These are phyloP conservation scores for Botrytis aclada DNA, from an alignment of 2,329 filamentous ascomycete species.

Conservation along the genomic window DNA sequence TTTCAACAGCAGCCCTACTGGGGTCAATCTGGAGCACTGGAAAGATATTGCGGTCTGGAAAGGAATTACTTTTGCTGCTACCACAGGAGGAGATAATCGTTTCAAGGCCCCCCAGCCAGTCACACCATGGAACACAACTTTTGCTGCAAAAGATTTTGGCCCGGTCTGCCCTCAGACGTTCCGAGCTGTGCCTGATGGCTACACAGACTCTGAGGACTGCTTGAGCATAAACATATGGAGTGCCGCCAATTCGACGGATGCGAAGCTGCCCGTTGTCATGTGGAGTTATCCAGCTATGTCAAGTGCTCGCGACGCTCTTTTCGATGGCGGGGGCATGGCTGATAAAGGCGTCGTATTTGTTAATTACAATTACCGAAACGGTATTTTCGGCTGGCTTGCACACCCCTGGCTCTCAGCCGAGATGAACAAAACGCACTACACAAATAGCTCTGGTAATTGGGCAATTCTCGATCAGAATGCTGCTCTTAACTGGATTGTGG, in stretches of 20 bases:
- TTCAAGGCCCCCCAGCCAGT: constrained; percentile 36
- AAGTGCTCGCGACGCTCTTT: constrained; percentile 20
- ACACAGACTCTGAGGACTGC: constrained; percentile 41
- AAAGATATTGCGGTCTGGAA: constrained; percentile 32
- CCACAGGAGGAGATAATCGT: constrained; percentile 40
- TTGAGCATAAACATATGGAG: constrained; percentile 45
- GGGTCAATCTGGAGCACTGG: constrained; percentile 18
- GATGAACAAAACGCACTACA: constrained; percentile 18
- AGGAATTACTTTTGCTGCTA: constrained; percentile 34
- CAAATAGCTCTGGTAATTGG: constrained; percentile 31
- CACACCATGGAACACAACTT: constrained; percentile 26
- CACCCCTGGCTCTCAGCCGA: constrained; percentile 33
- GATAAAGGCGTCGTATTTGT: constrained; percentile 47
- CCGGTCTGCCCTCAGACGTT: constrained; percentile 33
- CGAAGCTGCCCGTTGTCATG: constrained; percentile 37
- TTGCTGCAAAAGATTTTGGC: constrained; percentile 34
- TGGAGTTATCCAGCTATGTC: constrained; percentile 28
- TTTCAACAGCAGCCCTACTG: constrained; percentile 21
- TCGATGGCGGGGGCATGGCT: constrained; percentile 29
- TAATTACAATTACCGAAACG: constrained; percentile 61
- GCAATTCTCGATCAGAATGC: constrained; percentile 59
- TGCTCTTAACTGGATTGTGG: constrained; percentile 55
- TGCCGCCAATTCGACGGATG: constrained; percentile 22
- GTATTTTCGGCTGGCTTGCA: constrained; percentile 58
- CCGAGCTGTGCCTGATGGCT: constrained; percentile 25